phyloP scores from a whole-genome alignment of 2,329 filamentous ascomycete genomes.

The Colletotrichum australisinense region DNA sequence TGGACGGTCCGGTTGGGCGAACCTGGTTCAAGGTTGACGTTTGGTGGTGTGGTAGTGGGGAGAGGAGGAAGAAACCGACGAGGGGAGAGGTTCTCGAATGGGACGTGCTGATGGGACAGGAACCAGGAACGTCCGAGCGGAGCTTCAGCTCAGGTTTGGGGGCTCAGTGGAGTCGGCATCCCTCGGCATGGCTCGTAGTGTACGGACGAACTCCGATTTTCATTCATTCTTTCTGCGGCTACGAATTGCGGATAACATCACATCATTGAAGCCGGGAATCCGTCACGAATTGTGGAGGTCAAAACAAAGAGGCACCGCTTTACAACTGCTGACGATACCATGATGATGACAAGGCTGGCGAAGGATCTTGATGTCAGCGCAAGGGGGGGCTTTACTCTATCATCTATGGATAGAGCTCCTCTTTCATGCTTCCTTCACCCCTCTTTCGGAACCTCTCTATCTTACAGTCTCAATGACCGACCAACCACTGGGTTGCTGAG shows the following conservation, averaged over 20 bases:
- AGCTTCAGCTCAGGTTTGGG: neutral
- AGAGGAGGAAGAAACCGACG: neutral
- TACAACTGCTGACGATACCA: conserved; percentile 19
- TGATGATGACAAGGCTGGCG: conserved; percentile 26
- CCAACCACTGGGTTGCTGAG: conserved; percentile 22
- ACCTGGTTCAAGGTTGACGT: neutral
- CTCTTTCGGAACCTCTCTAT: neutral
- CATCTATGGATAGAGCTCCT: neutral
- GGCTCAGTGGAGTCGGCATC: neutral
- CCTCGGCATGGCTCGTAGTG: neutral
- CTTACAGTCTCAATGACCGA: neutral
- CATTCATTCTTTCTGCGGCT: neutral
- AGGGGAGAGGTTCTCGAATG: neutral
- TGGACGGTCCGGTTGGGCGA: neutral
- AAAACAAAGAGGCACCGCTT: neutral
- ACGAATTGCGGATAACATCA: conserved; percentile 11
- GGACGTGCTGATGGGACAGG: neutral
- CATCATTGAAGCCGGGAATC: neutral
- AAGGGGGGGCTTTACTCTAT: neutral
- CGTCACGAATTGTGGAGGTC: neutral
- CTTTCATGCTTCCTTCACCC: neutral
- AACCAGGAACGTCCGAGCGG: neutral
- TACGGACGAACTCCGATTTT: conserved; percentile 5
- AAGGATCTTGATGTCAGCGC: neutral
- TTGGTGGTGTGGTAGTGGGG: neutral